phyloP scores from a whole-genome alignment of 495 filamentous ascomycete species.

The Neurospora hispaniola region DNA sequence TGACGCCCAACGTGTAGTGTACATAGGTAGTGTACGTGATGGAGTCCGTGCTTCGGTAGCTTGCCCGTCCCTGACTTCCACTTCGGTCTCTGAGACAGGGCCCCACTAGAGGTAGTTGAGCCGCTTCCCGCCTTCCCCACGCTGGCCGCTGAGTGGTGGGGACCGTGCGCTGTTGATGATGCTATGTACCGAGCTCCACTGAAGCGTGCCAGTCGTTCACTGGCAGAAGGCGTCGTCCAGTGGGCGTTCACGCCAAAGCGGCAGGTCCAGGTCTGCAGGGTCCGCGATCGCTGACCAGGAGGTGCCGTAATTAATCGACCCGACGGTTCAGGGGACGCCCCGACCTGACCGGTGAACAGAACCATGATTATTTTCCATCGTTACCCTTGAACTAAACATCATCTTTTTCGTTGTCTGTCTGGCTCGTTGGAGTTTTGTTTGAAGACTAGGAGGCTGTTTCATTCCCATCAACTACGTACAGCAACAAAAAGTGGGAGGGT shows the following conservation, averaged over 20 bases:
- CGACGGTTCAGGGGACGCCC: not conserved
- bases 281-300: not conserved
- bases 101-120: not conserved
- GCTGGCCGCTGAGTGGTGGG: not conserved
- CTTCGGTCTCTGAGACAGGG: not conserved
- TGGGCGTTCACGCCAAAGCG: not conserved
- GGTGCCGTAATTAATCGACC: not conserved
- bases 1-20: slow-evolving; percentile 6
- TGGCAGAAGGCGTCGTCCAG: not conserved
- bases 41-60: slow-evolving; percentile 5
- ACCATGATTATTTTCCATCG: not conserved
- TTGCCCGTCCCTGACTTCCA: not conserved
- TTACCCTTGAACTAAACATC: not conserved
- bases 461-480: not conserved
- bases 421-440: not conserved
- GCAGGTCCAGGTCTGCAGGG: not conserved
- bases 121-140: not conserved
- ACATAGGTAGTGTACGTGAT: not conserved
- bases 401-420: not conserved
- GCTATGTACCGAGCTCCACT: not conserved
- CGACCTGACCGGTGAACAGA: not conserved
- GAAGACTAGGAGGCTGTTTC: not conserved
- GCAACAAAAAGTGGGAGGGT: not conserved
- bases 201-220: not conserved
- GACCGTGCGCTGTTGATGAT: not conserved